Conservation (phyloP, 345 rosid genomes). For the Toxicodendron radicans region DNA sequence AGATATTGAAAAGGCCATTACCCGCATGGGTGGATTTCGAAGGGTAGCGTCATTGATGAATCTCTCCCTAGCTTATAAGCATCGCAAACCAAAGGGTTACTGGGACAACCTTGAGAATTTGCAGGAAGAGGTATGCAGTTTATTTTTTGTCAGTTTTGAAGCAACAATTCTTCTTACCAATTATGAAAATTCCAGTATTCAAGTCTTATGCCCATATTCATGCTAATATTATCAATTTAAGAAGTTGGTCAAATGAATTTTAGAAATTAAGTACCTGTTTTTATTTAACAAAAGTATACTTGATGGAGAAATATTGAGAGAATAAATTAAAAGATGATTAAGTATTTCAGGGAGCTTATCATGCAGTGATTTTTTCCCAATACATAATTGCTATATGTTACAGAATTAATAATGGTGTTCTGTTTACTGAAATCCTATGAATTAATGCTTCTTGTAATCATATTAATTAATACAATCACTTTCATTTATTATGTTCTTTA, state of each 20-base stretch:
- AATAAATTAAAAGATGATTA: background rate
- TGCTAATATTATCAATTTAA: background rate
- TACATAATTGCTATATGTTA: background rate
- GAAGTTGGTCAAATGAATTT: background rate
- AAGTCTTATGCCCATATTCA: background rate
- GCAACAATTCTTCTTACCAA: background rate
- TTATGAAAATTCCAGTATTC: background rate
- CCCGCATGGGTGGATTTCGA: conserved; percentile 92
- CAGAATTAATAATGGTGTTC: background rate
- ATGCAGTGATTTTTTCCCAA: background rate
- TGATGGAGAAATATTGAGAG: background rate
- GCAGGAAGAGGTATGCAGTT: conserved; percentile 76
- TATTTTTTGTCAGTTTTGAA: background rate
- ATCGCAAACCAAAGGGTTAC: conserved; percentile 91
- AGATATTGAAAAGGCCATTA: conserved; percentile 91
- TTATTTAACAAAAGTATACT: background rate
- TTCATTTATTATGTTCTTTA: background rate
- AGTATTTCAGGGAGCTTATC: too few relatives aligned
- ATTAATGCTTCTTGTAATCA: background rate
- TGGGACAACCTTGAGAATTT: conserved; percentile 94
- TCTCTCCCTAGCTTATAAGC: conserved; percentile 91
- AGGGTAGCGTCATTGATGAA: conserved; percentile 77
- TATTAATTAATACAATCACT: too few relatives aligned
- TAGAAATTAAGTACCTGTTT: background rate
- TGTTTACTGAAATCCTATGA: background rate